These are phyloP conservation scores for Mycosarcoma mackinlayi DNA, from an alignment of 1,284 basidiomycete species.

Conservation along the genomic window DNA sequence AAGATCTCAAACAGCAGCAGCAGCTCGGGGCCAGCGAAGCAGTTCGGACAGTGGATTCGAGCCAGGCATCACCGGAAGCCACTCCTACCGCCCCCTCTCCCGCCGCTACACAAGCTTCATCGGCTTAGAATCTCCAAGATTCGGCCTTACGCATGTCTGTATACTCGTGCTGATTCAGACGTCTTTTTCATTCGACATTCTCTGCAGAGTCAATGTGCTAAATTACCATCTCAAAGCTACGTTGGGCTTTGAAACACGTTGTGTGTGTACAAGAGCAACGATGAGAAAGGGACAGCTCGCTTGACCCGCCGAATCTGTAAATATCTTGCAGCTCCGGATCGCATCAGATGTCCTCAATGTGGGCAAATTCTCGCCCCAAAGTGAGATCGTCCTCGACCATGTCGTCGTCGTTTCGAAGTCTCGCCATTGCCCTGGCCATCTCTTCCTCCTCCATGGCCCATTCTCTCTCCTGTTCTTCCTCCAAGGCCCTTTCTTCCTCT, in stretches of 20 bases:
- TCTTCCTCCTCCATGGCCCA: slow-evolving; percentile 1
- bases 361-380: no score
- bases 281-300: no score
- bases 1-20: slow-evolving; percentile 14
- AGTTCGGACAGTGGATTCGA: background rate
- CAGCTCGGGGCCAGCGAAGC: slow-evolving; percentile 1
- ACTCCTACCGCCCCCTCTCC: slow-evolving; percentile 8
- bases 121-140: no score
- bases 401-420: background rate
- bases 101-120: slow-evolving; percentile 2
- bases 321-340: no score
- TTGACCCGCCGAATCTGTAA: no score
- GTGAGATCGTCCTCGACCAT: background rate
- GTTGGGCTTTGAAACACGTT: no score
- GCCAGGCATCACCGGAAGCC: slow-evolving; percentile 3
- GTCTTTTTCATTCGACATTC: no score
- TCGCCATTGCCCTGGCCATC: background rate
- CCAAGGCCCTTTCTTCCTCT: slow-evolving; percentile 4
- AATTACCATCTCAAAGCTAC: no score
- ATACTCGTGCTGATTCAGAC: no score
- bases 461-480: slow-evolving; percentile 7
- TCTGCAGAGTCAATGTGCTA: no score
- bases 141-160: slow-evolving; percentile 1
- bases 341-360: no score
- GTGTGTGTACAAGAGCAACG: no score